phyloP scores from a whole-genome alignment of 1,284 basidiomycete genomes.

The Tylopilus orsonianus region DNA sequence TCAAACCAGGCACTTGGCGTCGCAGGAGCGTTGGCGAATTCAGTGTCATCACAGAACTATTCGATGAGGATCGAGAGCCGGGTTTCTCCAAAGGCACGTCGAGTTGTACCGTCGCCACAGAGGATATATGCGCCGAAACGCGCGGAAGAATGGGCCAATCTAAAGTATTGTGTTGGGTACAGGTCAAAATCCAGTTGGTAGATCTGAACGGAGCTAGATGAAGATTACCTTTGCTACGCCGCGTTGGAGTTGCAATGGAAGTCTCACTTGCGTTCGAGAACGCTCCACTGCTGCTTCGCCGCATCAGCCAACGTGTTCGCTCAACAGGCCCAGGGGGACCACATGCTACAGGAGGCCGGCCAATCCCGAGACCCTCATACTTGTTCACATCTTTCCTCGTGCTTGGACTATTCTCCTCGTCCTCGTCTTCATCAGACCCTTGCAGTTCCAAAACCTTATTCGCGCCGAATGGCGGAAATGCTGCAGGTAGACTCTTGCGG shows the following conservation, averaged over 20 bases:
- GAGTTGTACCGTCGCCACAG: slow-evolving; percentile 38
- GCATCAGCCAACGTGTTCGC: slow-evolving; percentile 60
- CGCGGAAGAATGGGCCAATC: slow-evolving; percentile 52
- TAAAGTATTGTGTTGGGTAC: slow-evolving; percentile 27
- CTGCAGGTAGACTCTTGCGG: slow-evolving; percentile 72
- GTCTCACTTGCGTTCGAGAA: slow-evolving; percentile 72
- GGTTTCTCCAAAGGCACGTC: slow-evolving; percentile 46
- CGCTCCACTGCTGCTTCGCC: slow-evolving; percentile 73
- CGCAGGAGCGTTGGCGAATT: slow-evolving; percentile 37
- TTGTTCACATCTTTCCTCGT: slow-evolving; percentile 44
- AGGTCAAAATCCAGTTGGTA: slow-evolving; percentile 9
- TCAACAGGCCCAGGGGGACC: slow-evolving; percentile 38
- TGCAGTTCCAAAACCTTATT: slow-evolving; percentile 23
- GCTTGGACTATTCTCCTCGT: slow-evolving; percentile 50
- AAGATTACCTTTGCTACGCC: slow-evolving; percentile 40
- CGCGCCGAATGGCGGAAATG: slow-evolving; percentile 46
- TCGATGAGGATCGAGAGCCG: slow-evolving; percentile 56
- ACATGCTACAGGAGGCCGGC: slow-evolving; percentile 47
- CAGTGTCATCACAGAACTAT: slow-evolving; percentile 41
- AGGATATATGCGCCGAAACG: slow-evolving; percentile 37
- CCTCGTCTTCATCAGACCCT: slow-evolving; percentile 38
- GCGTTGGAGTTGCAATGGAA: slow-evolving; percentile 66
- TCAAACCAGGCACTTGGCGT: slow-evolving; percentile 25
- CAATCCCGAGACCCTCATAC: slow-evolving; percentile 68
- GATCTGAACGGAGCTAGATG: slow-evolving; percentile 30